These are phyloP conservation scores for Fusarium setosum DNA, from an alignment of 2,329 filamentous ascomycete species.

Conservation along the genomic window DNA sequence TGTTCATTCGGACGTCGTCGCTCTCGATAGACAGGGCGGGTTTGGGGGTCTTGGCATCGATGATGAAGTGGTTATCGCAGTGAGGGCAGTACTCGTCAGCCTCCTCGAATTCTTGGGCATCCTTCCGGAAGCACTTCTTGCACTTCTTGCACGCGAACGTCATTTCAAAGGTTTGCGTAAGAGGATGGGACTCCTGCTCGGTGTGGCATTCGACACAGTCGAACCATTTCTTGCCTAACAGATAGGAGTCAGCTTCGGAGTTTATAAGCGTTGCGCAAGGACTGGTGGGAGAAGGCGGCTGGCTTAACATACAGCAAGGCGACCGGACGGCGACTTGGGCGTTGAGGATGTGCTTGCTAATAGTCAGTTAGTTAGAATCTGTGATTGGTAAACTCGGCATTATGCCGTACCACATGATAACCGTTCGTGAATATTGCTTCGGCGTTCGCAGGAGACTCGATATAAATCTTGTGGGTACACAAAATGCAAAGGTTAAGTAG, in stretches of 20 bases:
- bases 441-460: neutral
- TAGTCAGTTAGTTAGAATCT: slow-evolving; percentile 15
- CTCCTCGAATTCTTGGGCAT: slow-evolving; percentile 92
- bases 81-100: slow-evolving; percentile 98
- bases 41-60: slow-evolving; percentile 88
- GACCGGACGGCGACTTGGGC: slow-evolving; percentile 96
- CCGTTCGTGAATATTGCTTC: neutral
- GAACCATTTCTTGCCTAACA: slow-evolving; percentile 92
- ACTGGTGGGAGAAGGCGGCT: neutral
- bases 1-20: slow-evolving; percentile 87
- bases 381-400: neutral
- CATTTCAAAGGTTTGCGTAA: slow-evolving; percentile 87
- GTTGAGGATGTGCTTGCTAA: slow-evolving; percentile 97
- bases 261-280: neutral
- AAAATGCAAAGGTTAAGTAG: neutral
- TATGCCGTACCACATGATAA: slow-evolving; percentile 52
- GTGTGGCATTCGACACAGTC: slow-evolving; percentile 96
- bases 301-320: slow-evolving; percentile 80
- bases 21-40: slow-evolving; percentile 88
- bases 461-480: neutral
- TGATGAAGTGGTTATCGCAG: slow-evolving; percentile 98
- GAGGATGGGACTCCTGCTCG: slow-evolving; percentile 81
- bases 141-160: slow-evolving; percentile 98
- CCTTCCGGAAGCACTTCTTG: slow-evolving; percentile 97
- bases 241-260: neutral